Percentiles rank a stretch among this genome's conserved stretches.
phyloP scores from a whole-genome alignment of 331 rosid genomes.

The Stylosanthes scabra region DNA sequence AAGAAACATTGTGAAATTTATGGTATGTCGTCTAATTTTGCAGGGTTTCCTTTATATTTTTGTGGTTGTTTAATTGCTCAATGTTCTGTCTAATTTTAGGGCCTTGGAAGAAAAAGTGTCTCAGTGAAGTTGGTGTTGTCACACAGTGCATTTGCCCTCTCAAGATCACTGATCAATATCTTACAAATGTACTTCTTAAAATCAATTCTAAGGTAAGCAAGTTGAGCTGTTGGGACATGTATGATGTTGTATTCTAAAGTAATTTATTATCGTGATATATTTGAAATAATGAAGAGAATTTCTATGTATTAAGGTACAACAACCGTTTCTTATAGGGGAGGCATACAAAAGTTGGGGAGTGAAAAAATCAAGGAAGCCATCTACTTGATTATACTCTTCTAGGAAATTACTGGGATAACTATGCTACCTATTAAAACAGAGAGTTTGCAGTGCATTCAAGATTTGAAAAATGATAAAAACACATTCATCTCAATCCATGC shows the following conservation, averaged over 20 bases:
- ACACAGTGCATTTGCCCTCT: slow-evolving; percentile 88
- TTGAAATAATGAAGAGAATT: not conserved
- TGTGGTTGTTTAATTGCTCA: slow-evolving; percentile 1
- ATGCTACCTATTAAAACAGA: not conserved
- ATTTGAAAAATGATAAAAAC: not conserved
- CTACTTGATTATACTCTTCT: not conserved
- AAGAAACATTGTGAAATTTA: slow-evolving; percentile 78
- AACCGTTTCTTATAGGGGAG: not conserved
- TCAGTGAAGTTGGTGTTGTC: slow-evolving; percentile 75
- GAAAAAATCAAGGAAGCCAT: not conserved
- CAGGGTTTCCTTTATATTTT: slow-evolving; percentile 13
- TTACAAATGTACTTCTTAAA: slow-evolving; percentile 87
- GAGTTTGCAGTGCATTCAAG: not conserved
- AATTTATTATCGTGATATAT: slow-evolving; percentile 18
- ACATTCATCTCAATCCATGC: not conserved
- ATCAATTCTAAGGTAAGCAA: slow-evolving; percentile 86
- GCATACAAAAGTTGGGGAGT: not conserved
- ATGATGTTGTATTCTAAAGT: not conserved
- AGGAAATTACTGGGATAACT: not conserved
- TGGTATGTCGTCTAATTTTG: slow-evolving; percentile 53
- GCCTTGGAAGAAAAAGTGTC: slow-evolving; percentile 90
- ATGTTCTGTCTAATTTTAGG: slow-evolving; percentile 56
- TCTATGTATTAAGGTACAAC: not conserved
- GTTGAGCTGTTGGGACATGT: no score
- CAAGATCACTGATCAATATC: slow-evolving; percentile 84